phyloP scores from a whole-genome alignment of 352 stramenopile species.

The Thraustochytrium striatum region DNA sequence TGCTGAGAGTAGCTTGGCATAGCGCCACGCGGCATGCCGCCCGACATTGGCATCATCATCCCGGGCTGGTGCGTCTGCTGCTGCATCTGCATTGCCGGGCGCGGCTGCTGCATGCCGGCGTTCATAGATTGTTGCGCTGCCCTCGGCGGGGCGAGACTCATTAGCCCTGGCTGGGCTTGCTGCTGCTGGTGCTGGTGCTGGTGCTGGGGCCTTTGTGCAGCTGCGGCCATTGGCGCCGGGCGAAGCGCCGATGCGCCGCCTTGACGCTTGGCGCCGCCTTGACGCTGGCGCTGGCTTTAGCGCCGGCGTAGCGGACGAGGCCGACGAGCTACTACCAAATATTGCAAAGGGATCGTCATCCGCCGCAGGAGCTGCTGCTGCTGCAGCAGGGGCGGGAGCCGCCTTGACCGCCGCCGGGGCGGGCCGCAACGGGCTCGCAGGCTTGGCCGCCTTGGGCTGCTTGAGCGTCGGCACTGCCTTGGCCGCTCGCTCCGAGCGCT shows the following conservation, averaged over 20 bases:
- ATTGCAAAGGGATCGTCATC: conserved; percentile 28
- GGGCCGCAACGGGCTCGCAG: background rate
- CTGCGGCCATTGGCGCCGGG: no score
- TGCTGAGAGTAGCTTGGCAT: background rate
- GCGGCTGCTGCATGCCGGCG: no score
- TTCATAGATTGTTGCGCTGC: no score
- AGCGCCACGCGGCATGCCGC: no score
- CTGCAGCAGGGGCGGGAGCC: background rate
- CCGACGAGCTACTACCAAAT: background rate
- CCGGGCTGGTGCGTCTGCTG: no score
- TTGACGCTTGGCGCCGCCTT: no score
- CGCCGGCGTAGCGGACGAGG: background rate
- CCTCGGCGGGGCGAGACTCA: no score
- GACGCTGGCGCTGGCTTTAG: background rate
- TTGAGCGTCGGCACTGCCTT: background rate
- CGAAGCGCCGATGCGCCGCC: no score
- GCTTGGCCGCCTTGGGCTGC: background rate
- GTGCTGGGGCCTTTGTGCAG: background rate
- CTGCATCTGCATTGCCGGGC: no score
- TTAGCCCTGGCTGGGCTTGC: background rate
- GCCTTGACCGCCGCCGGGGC: background rate
- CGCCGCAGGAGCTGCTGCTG: background rate
- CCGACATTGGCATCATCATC: no score
- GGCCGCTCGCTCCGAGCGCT: conserved; percentile 17
- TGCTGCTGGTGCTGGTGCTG: background rate